Percentiles rank a stretch among this genome's conserved stretches.
Conservation (phyloP, 768 basidiomycete species). For the Tricholoma sp. region DNA sequence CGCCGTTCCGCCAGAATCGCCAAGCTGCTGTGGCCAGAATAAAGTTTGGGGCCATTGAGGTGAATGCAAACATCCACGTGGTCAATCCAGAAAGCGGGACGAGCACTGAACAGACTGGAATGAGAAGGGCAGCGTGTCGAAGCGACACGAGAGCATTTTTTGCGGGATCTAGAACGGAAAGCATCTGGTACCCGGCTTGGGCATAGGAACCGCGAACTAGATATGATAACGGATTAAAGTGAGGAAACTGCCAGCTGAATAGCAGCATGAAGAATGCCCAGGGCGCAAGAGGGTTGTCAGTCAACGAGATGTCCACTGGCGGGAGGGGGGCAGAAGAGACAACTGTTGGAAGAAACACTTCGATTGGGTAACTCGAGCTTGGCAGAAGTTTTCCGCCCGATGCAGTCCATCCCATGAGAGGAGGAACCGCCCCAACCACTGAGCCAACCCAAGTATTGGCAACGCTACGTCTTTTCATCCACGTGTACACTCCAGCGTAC, state of each 20-base stretch:
- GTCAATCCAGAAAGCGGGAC: conserved; percentile 89
- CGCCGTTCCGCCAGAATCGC: conserved; percentile 66
- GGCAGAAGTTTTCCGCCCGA: conserved; percentile 79
- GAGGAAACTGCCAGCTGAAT: conserved; percentile 98
- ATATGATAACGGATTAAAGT: conserved; percentile 93
- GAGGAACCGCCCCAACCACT: conserved; percentile 88
- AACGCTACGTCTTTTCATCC: conserved; percentile 78
- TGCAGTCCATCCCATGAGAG: conserved; percentile 98
- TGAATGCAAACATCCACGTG: conserved; percentile 84
- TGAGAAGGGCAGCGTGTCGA: conserved; percentile 71
- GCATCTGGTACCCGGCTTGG: conserved; percentile 91
- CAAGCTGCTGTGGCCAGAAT: conserved; percentile 66
- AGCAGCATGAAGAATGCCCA: conserved; percentile 78
- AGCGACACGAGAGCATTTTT: conserved; percentile 85
- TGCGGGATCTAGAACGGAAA: conserved; percentile 69
- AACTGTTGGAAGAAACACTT: conserved; percentile 59
- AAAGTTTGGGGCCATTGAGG: conserved; percentile 70
- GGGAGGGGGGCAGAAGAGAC: conserved; percentile 31
- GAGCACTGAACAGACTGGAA: conserved; percentile 75
- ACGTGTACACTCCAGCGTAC: conserved; percentile 91
- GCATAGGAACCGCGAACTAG: conserved; percentile 86
- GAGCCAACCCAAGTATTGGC: conserved; percentile 94
- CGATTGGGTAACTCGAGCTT: conserved; percentile 50
- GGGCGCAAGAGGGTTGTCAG: conserved; percentile 81
- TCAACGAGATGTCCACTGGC: conserved; percentile 39